These are phyloP conservation scores for Ustilago loliicola DNA, from an alignment of 1,284 basidiomycete species.

Conservation along the genomic window DNA sequence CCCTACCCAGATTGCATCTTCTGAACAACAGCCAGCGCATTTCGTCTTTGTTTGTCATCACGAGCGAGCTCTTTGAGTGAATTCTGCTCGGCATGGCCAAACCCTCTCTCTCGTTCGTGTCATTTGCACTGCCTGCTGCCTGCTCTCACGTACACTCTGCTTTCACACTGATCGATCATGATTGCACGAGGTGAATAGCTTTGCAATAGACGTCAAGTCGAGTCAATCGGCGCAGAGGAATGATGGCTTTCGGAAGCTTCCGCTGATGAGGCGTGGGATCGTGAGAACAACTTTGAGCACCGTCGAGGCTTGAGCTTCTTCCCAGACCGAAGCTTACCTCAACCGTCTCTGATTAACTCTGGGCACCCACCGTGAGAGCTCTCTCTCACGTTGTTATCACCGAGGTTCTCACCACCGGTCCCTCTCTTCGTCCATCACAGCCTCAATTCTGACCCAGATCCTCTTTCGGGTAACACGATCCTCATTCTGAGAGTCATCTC, in stretches of 20 bases:
- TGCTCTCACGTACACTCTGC: neutral
- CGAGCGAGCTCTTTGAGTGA: neutral
- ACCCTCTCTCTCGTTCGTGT: neutral
- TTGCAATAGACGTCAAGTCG: neutral
- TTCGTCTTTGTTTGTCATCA: slow-evolving; percentile 12
- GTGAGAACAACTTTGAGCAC: neutral
- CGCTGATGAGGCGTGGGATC: neutral
- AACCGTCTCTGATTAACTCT: neutral
- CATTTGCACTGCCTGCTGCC: too few species aligned
- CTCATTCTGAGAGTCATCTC: neutral
- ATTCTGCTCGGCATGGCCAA: neutral
- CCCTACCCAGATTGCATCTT: neutral
- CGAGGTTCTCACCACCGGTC: too few species aligned
- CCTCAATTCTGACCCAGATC: neutral
- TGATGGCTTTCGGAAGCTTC: neutral
- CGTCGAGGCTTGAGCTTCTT: neutral
- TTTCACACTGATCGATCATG: neutral
- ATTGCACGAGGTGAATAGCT: neutral
- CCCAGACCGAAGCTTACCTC: neutral
- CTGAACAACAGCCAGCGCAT: neutral
- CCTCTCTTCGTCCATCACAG: neutral
- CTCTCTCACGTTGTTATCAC: neutral
- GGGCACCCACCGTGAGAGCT: slow-evolving; percentile 3
- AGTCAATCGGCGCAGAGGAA: neutral
- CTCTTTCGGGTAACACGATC: neutral